Percentiles rank a stretch among this genome's conserved stretches.
Evolutionary conservation across 257 asterid species (phyloP).

Genomic region (Catharanthus roseus): DNA sequence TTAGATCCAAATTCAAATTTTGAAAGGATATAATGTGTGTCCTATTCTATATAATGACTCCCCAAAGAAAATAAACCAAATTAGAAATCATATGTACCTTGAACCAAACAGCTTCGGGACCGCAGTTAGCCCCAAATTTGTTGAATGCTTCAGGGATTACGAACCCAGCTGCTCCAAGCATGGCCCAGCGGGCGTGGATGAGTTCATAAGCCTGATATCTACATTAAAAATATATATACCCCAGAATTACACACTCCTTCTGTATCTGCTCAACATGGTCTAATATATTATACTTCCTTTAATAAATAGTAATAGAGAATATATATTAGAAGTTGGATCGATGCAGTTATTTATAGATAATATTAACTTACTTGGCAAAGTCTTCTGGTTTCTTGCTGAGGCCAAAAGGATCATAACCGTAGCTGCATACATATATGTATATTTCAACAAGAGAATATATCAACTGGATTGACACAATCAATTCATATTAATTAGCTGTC

Average conservation of each 20-base stretch:
- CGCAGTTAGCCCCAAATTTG: constrained; percentile 91
- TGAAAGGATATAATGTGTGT: no score
- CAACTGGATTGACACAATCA: neutral
- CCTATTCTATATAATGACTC: no score
- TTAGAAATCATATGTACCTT: constrained; percentile 60
- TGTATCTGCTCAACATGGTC: no score
- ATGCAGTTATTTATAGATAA: neutral
- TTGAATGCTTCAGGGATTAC: constrained; percentile 95
- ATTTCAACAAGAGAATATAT: neutral
- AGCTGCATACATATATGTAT: constrained; percentile 53
- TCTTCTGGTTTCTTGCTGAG: constrained; percentile 89
- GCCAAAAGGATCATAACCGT: constrained; percentile 96
- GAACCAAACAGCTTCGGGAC: constrained; percentile 99
- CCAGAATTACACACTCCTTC: no score
- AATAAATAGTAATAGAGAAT: no score
- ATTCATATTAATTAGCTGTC: no score
- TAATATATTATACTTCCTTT: no score
- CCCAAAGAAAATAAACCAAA: no score
- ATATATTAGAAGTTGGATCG: neutral
- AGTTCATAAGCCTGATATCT: constrained; percentile 90
- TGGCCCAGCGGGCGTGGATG: constrained; percentile 95
- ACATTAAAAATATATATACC: no score
- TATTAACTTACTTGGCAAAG: constrained; percentile 65
- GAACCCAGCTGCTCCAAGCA: constrained; percentile 98
- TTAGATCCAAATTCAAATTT: no score